Base-by-base conservation (phyloP, 495 filamentous ascomycete species). In the Aspergillus baeticus region DNA sequence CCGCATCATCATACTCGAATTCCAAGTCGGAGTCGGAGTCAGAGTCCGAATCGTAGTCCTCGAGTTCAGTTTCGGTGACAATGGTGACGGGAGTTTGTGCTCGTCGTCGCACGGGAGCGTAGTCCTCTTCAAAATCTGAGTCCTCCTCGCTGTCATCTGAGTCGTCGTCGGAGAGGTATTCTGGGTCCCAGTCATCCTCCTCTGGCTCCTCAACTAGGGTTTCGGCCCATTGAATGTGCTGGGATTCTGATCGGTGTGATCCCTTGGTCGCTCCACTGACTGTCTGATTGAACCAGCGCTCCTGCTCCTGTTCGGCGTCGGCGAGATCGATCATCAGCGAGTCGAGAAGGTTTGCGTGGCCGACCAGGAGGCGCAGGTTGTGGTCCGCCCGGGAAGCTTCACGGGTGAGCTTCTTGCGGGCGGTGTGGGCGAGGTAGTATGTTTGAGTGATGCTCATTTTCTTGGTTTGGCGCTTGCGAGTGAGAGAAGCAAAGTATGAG, bases 301-400 rank as follows among this genome's bases (percentile, higher is more conserved):
- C 94, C 72, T 98, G 94, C 70, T 98, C 92, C 57, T 85, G 83
- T 78, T 98, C 95, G 66, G 95, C 94, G 37, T 95, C 89, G 71
- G 89, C 85, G 15, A 98, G 89, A 68, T 96, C 92, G 57, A 96
- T 78, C 94, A 97, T 98, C 62, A 98, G 79, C 11, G 86, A 86
- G 77, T 98, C 94, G 63, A 98, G 89, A 13, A 98, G 86, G 81
- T 98, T 98, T 81, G 94, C 94, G 75, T 98, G 94, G 55, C 95
- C 87, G 58, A 98, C 94, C 51, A 98, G 84, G 11, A 92, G 85
- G 65, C 93, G 85, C 56, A 98, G 88, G 78, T 97, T 86, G 80
- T 98, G 95, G 68, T 98, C 95, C 63, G 87, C 79, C 57, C 85
- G 85, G 73, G 85, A 84, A 81, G 94, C 94, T 76, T 97, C 92